phyloP scores from a whole-genome alignment of 495 filamentous ascomycete species.

The Aspergillus incahuasiensis region DNA sequence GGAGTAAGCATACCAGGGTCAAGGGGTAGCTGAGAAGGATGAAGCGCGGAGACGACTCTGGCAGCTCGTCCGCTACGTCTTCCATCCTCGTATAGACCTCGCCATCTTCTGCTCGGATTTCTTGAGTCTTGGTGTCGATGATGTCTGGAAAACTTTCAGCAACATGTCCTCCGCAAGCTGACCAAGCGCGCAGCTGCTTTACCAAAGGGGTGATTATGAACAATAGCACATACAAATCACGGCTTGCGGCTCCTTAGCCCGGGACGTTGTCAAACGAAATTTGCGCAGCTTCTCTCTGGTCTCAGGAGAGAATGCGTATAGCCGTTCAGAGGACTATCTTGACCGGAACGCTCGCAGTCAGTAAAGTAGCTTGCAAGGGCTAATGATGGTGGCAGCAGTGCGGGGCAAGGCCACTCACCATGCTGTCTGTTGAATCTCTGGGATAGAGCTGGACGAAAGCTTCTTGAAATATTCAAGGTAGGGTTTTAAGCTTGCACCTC shows the following conservation, averaged over 20 bases:
- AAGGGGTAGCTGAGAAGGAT: constrained; percentile 86
- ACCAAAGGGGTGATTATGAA: neutral
- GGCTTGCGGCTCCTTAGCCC: constrained; percentile 82
- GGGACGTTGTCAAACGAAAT: constrained; percentile 85
- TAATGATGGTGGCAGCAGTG: neutral
- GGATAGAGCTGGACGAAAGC: neutral
- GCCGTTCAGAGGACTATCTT: constrained; percentile 66
- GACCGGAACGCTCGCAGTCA: constrained; percentile 8
- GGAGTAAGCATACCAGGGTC: constrained; percentile 55
- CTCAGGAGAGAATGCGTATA: constrained; percentile 90
- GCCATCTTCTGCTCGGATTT: constrained; percentile 75
- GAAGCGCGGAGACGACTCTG: constrained; percentile 86
- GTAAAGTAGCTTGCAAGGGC: neutral
- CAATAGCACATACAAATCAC: constrained; percentile 71
- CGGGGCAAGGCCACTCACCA: constrained; percentile 18
- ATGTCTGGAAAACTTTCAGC: constrained; percentile 24
- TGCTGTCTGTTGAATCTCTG: neutral
- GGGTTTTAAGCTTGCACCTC: neutral
- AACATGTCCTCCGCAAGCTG: neutral
- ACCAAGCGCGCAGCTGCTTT: neutral
- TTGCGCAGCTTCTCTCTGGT: constrained; percentile 84
- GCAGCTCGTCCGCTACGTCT: constrained; percentile 80
- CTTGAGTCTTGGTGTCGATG: constrained; percentile 82
- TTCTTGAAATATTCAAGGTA: neutral
- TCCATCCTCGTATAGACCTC: constrained; percentile 73